These are phyloP conservation scores for Daldinia bambusicola DNA, from an alignment of 495 filamentous ascomycete genomes.

Conservation along the genomic window DNA sequence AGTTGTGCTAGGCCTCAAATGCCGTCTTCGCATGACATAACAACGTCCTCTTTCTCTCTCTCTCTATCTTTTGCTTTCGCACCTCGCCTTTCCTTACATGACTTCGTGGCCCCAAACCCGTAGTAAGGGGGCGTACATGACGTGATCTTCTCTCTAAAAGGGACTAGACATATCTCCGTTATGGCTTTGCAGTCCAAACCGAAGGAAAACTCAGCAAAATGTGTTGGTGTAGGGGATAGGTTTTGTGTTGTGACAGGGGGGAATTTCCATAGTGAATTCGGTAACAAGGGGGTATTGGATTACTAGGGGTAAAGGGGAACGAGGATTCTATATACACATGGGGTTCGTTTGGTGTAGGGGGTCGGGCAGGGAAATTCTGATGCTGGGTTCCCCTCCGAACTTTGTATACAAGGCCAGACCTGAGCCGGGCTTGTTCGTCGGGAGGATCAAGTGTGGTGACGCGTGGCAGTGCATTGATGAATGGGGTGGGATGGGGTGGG, in stretches of 20 bases:
- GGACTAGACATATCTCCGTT: conserved; percentile 48
- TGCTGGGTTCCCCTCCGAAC: conserved; percentile 50
- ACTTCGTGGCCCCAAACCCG: conserved; percentile 48
- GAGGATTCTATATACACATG: conserved; percentile 48
- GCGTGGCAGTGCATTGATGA: conserved; percentile 25
- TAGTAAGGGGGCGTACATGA: conserved; percentile 48
- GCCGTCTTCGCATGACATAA: conserved; percentile 23
- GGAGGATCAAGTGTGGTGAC: conserved; percentile 47
- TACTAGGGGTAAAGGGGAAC: conserved; percentile 40
- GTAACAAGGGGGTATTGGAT: conserved; percentile 37
- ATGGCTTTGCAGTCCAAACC: conserved; percentile 51
- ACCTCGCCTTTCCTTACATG: conserved; percentile 44
- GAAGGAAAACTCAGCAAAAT: conserved; percentile 52
- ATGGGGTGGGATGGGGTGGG: conserved; percentile 21
- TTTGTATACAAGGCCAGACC: conserved; percentile 45
- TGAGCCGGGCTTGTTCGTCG: conserved; percentile 44
- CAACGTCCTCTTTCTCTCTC: neutral
- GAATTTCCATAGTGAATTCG: conserved; percentile 33
- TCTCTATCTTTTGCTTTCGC: conserved; percentile 29
- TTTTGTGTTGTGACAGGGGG: conserved; percentile 20
- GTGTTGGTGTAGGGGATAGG: conserved; percentile 38
- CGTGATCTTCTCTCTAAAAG: conserved; percentile 50
- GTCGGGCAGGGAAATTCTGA: conserved; percentile 4
- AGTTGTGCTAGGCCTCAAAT: conserved; percentile 14
- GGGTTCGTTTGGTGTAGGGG: conserved; percentile 30